These are phyloP conservation scores for Perilla frutescens DNA, from an alignment of 257 asterid species.

Conservation along the genomic window DNA sequence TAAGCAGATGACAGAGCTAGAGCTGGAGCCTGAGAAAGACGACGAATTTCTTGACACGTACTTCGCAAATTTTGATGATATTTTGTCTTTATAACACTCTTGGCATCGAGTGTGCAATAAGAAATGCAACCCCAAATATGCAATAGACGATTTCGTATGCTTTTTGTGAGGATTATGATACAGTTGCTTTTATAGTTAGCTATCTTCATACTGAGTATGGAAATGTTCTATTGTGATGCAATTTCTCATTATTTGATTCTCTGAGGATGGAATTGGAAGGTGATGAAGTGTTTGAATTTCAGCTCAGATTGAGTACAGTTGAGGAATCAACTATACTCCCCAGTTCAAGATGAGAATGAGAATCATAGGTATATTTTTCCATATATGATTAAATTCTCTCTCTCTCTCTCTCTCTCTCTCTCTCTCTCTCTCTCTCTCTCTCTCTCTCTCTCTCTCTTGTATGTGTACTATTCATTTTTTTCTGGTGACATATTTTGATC, in stretches of 20 bases:
- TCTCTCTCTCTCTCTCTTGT: not conserved
- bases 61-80: not conserved
- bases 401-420: not conserved
- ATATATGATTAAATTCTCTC: not conserved
- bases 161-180: too few species aligned
- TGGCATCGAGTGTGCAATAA: not conserved
- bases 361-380: conserved; percentile 31
- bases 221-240: too few species aligned
- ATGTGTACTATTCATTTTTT: not conserved
- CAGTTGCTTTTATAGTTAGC: too few species aligned
- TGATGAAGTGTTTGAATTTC: too few species aligned
- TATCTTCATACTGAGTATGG: too few species aligned
- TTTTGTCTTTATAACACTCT: not conserved
- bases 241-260: too few species aligned
- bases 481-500: conserved; percentile 13
- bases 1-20: conserved; percentile 54
- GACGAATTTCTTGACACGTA: conserved; percentile 49
- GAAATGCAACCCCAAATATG: too few species aligned
- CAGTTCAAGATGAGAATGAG: conserved; percentile 42
- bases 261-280: too few species aligned
- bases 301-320: too few species aligned
- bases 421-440: not conserved
- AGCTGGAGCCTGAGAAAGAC: conserved; percentile 79
- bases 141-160: too few species aligned
- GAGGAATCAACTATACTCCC: conserved; percentile 37